Evolutionary conservation across 2,329 filamentous ascomycete species (phyloP), one percentile per base, ranked within the genome.

Genomic region (Xylariales sp.): DNA sequence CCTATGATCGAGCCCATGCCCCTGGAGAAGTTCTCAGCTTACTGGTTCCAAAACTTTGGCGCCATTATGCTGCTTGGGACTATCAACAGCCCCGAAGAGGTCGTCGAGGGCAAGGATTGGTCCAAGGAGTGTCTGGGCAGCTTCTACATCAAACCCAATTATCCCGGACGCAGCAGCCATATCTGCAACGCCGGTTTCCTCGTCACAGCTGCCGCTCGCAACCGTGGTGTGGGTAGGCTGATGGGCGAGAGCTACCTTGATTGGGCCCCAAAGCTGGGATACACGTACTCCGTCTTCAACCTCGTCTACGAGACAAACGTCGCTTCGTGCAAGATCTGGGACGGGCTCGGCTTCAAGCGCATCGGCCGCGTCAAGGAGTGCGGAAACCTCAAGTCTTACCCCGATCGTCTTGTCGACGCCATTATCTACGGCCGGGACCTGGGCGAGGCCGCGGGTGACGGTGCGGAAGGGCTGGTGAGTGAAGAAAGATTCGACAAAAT

Each of bases 401-500:
- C 82, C 7, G 79, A 75, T 45, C 76, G 81, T 47, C 71, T 83
- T 43, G 76, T 88, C 43, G 83, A 88, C 62, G 84, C 82, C 55
- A 86, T 88, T 59, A 86, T 88, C 45, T 88, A 85, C 63, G 89
- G 89, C 23, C 73, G 78, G 38, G 79, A 83, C 51, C 66, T 80
- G 43, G 67, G 65, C 13, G 58, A 58, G 60, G 59, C 42, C 54
- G 27, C 56, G 48, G 56, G 52, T 42, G 57, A 59, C 31, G 72
- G 67, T 45, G 64, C 57, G 56, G 77, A 76, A 52, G 88, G 93
- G 58, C 87, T 87, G 59, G 84, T 91, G 53, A 90, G 85, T 62
- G 90, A 96, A 70, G 90, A 96, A 68, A 87, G 93, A 51, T 97
- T 97, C 71, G 91, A 96, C 72, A 96, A 96, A 73, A 97, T 97